Conservation (phyloP, 345 rosid species). For the Populus deltoides region DNA sequence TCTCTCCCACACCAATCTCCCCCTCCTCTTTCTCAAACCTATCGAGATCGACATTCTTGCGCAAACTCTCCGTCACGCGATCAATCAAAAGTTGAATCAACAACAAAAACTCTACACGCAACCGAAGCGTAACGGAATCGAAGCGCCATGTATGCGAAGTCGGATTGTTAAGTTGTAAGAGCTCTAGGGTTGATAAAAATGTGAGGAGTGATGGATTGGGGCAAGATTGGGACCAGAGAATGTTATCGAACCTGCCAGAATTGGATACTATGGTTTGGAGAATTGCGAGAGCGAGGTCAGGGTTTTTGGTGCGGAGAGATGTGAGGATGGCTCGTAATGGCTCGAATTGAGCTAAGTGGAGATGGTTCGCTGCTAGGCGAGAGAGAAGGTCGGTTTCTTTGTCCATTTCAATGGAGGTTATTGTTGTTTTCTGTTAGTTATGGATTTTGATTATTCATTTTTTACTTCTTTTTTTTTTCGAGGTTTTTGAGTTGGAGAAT, state of each 20-base stretch:
- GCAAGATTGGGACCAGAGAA: conserved; percentile 77
- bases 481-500: background rate
- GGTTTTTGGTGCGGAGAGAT: conserved; percentile 61
- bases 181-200: conserved; percentile 66
- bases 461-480: background rate
- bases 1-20: conserved; percentile 2
- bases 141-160: conserved; percentile 65
- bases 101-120: conserved; percentile 74
- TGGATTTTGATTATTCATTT: background rate
- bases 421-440: background rate
- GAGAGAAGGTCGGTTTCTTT: conserved; percentile 73
- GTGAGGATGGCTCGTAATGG: conserved; percentile 78
- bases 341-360: conserved; percentile 87
- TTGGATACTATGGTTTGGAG: conserved; percentile 76
- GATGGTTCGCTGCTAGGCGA: conserved; percentile 87
- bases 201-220: conserved; percentile 75
- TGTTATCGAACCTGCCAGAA: conserved; percentile 64
- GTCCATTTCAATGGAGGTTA: conserved; percentile 44
- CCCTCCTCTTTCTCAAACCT: conserved; percentile 38
- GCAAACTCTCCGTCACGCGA: conserved; percentile 32
- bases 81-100: conserved; percentile 64
- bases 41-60: conserved; percentile 33
- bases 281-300: conserved; percentile 61
- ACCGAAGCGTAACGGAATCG: conserved; percentile 54
- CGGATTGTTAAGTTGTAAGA: conserved; percentile 50